Evolutionary conservation across 2,329 filamentous ascomycete species (phyloP).

Genomic region (Leptographium galeiforme): DNA sequence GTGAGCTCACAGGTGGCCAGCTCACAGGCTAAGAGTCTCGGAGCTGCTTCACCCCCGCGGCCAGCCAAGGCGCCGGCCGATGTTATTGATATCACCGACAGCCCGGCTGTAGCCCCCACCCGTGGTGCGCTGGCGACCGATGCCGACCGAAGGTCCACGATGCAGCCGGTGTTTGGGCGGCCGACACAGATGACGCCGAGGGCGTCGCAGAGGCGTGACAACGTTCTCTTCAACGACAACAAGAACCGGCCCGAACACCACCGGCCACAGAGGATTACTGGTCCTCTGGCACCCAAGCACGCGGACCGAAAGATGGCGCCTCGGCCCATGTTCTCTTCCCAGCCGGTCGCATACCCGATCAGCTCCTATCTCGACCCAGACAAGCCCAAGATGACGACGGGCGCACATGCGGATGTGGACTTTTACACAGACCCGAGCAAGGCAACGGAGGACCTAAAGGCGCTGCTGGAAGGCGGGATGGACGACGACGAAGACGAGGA

Average conservation of each 20-base stretch:
- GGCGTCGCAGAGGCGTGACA: slow-evolving; percentile 41
- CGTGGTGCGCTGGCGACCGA: neutral
- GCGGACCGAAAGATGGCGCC: slow-evolving; percentile 33
- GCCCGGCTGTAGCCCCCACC: slow-evolving; percentile 10
- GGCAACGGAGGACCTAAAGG: slow-evolving; percentile 66
- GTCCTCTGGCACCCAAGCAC: slow-evolving; percentile 32
- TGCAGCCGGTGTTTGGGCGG: slow-evolving; percentile 17
- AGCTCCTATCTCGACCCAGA: slow-evolving; percentile 12
- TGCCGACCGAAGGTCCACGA: slow-evolving; percentile 5
- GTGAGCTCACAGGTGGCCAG: slow-evolving; percentile 20
- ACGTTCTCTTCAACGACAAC: slow-evolving; percentile 37
- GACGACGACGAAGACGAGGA: slow-evolving; percentile 55
- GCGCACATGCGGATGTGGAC: slow-evolving; percentile 7
- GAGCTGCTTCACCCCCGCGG: slow-evolving; percentile 19
- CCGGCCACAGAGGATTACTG: slow-evolving; percentile 32
- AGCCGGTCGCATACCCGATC: slow-evolving; percentile 10
- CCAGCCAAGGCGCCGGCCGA: slow-evolving; percentile 22
- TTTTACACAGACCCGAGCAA: slow-evolving; percentile 58
- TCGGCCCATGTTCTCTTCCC: slow-evolving; percentile 27
- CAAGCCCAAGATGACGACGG: neutral
- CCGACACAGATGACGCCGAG: slow-evolving; percentile 23
- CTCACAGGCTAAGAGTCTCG: slow-evolving; percentile 9
- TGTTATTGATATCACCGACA: slow-evolving; percentile 18
- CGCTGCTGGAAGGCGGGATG: slow-evolving; percentile 67
- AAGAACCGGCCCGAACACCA: slow-evolving; percentile 42